phyloP scores from a whole-genome alignment of 176 grass and related monocot species.

The Rhipidocladum racemiflorum region DNA sequence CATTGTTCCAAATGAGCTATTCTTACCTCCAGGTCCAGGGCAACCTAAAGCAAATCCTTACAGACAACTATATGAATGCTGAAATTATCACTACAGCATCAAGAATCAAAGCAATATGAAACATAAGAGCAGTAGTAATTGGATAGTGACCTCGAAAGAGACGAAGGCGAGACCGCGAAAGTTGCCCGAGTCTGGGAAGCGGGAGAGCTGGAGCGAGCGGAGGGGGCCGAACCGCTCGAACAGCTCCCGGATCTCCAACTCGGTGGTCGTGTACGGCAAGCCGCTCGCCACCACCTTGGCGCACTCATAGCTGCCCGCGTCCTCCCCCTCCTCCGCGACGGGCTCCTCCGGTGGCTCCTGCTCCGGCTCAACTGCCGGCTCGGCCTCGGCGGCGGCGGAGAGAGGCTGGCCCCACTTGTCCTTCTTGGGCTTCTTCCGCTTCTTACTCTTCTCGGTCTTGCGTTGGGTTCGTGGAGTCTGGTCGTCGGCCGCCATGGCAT shows the following conservation, averaged over 20 bases:
- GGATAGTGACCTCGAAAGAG: slow-evolving; percentile 53
- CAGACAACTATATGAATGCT: neutral
- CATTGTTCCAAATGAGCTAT: neutral
- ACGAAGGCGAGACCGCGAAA: slow-evolving; percentile 88
- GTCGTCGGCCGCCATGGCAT: slow-evolving; percentile 48
- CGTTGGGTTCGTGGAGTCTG: neutral
- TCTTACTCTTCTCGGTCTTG: slow-evolving; percentile 43
- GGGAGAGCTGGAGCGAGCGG: slow-evolving; percentile 70
- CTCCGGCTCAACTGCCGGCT: slow-evolving; percentile 22
- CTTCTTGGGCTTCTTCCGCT: slow-evolving; percentile 72
- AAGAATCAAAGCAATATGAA: neutral
- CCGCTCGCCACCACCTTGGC: slow-evolving; percentile 85
- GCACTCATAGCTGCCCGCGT: slow-evolving; percentile 36
- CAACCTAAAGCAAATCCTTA: neutral
- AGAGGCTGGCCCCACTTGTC: slow-evolving; percentile 88
- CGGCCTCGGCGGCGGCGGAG: slow-evolving; percentile 7
- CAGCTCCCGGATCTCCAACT: slow-evolving; percentile 62
- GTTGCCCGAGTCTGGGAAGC: slow-evolving; percentile 81
- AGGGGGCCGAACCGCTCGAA: slow-evolving; percentile 67
- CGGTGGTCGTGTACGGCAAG: slow-evolving; percentile 74
- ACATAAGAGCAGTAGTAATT: neutral
- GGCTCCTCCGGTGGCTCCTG: slow-evolving; percentile 18
- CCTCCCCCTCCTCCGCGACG: neutral
- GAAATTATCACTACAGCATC: neutral
- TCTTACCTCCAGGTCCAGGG: neutral